These are phyloP conservation scores for Rhizoclosmatium sp. DNA, from an alignment of 192 early-diverging fungal species.

Conservation along the genomic window DNA sequence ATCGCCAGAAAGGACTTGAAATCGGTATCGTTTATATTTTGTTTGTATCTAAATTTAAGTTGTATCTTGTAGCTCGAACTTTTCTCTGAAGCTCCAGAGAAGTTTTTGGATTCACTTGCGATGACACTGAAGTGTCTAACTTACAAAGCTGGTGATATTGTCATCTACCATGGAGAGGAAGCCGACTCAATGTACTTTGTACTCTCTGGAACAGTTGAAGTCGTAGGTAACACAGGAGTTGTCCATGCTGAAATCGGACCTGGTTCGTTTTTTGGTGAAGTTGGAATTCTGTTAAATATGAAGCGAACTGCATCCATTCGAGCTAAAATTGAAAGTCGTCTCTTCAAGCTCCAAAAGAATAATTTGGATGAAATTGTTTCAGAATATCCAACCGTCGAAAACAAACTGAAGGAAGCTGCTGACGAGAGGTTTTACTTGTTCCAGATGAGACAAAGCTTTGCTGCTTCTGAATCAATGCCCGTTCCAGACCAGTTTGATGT, in stretches of 20 bases:
- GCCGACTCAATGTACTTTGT: conserved; percentile 55
- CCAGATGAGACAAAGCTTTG: conserved; percentile 22
- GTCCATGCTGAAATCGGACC: conserved; percentile 55
- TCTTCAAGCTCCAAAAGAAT: conserved; percentile 51
- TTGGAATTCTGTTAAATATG: conserved; percentile 57
- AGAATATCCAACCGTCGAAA: conserved; percentile 48
- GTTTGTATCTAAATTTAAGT: not conserved
- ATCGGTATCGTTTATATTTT: conserved; percentile 34
- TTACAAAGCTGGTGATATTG: conserved; percentile 23
- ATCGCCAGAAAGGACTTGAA: conserved; percentile 46
- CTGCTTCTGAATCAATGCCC: not conserved
- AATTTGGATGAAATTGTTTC: conserved; percentile 41
- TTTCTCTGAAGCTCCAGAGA: conserved; percentile 41
- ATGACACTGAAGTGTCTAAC: conserved; percentile 42
- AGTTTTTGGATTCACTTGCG: conserved; percentile 50
- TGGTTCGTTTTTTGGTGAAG: conserved; percentile 61
- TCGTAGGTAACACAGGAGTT: conserved; percentile 38
- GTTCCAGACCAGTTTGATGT: conserved; percentile 49
- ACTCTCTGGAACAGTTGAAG: conserved; percentile 49
- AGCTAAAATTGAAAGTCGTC: conserved; percentile 52
- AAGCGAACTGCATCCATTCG: conserved; percentile 53
- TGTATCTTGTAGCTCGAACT: conserved; percentile 49
- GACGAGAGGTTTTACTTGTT: conserved; percentile 52
- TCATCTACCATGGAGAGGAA: conserved; percentile 50
- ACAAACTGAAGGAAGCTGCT: conserved; percentile 49